Percentiles rank a stretch among this genome's conserved stretches.
These are phyloP conservation scores for Arachnomyces sp. DNA, from an alignment of 2,329 filamentous ascomycete species.

Conservation along the genomic window DNA sequence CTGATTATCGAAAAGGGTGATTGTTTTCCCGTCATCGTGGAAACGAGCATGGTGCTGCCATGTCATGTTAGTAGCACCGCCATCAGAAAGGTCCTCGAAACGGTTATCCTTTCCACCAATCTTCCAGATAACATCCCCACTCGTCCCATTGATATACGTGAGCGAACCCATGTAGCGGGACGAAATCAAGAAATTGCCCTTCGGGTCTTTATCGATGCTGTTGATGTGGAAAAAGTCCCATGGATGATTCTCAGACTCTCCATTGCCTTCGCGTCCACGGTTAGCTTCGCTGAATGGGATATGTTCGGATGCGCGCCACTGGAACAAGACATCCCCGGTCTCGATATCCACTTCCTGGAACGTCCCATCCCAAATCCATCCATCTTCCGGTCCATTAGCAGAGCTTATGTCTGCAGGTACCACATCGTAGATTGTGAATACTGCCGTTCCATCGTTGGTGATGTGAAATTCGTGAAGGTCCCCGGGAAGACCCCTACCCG, in stretches of 20 bases:
- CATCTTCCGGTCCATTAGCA: conserved; percentile 19
- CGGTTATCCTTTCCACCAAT: conserved; percentile 41
- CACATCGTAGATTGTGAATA: conserved; percentile 24
- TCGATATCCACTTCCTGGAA: conserved; percentile 29
- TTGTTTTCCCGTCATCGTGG: conserved; percentile 18
- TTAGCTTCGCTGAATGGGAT: conserved; percentile 13
- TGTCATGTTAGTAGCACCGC: conserved; percentile 39
- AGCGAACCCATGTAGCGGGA: conserved; percentile 16
- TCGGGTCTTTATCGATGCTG: conserved; percentile 7
- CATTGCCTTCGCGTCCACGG: background rate
- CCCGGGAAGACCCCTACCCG: conserved; percentile 16
- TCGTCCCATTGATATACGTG: conserved; percentile 34
- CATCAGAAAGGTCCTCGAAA: conserved; percentile 34
- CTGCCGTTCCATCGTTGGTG: conserved; percentile 21
- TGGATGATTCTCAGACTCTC: conserved; percentile 5
- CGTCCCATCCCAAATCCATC: conserved; percentile 25
- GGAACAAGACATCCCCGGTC: conserved; percentile 26
- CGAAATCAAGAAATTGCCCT: conserved; percentile 9
- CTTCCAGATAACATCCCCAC: conserved; percentile 43
- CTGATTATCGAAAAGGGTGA: conserved; percentile 37
- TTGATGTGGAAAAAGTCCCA: conserved; percentile 11
- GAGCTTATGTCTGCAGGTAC: conserved; percentile 20
- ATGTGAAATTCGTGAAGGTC: conserved; percentile 30
- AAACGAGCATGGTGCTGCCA: conserved; percentile 48
- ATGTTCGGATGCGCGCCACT: conserved; percentile 30